These are phyloP conservation scores for Omphalea diandra DNA, from an alignment of 441 rosid species.

Conservation along the genomic window DNA sequence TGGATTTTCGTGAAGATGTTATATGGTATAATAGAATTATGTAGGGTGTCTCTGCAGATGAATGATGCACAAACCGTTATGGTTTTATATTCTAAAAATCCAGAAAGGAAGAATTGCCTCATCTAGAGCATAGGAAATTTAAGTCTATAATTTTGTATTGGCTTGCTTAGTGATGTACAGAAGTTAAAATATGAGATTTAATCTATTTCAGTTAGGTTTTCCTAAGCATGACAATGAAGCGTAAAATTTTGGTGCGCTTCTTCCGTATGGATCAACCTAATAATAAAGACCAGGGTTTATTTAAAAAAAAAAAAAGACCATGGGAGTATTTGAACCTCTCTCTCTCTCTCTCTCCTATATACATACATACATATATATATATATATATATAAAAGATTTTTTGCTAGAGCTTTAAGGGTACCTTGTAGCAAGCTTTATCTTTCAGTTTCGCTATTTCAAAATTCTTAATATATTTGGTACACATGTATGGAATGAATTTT, in stretches of 20 bases:
- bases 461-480: too few relatives aligned
- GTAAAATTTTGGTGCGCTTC: background rate
- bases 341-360: too few relatives aligned
- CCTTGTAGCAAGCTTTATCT: too few relatives aligned
- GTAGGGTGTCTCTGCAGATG: constrained; percentile 17
- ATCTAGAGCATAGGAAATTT: background rate
- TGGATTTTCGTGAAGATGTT: constrained; percentile 16
- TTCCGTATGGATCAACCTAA: too few relatives aligned
- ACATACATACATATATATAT: too few relatives aligned
- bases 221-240: background rate
- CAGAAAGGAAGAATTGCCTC: constrained; percentile 9
- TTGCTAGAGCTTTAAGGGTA: too few relatives aligned
- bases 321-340: too few relatives aligned
- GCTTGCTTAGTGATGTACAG: constrained; percentile 16
- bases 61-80: background rate
- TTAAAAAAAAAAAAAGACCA: too few relatives aligned
- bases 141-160: constrained; percentile 7
- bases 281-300: too few relatives aligned
- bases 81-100: constrained; percentile 4
- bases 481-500: too few relatives aligned
- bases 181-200: background rate
- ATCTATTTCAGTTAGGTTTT: background rate
- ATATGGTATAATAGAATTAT: constrained; percentile 11
- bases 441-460: too few relatives aligned
- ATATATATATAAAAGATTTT: too few relatives aligned